Conservation (phyloP, 1,284 basidiomycete species). For the Malassezia vespertilionis region DNA sequence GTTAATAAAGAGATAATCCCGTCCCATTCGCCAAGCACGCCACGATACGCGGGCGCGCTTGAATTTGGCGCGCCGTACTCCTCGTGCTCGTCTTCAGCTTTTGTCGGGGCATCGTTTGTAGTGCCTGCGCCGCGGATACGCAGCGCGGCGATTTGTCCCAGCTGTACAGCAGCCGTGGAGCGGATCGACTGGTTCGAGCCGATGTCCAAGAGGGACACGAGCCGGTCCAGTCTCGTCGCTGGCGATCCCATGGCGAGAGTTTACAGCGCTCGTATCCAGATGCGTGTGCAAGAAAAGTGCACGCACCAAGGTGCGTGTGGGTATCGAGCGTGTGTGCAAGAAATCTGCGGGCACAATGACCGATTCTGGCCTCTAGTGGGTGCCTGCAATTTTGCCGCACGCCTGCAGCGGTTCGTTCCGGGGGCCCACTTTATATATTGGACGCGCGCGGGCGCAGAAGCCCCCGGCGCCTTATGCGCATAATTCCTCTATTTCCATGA, state of each 20-base stretch:
- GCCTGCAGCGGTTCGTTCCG: too few relatives aligned
- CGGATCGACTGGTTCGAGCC: constrained; percentile 75
- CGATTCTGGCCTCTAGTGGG: too few relatives aligned
- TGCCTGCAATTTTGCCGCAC: too few relatives aligned
- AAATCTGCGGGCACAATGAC: too few relatives aligned
- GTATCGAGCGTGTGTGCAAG: too few relatives aligned
- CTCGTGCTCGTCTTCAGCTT: background rate
- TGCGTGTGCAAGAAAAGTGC: too few relatives aligned
- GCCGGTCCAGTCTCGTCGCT: constrained; percentile 61
- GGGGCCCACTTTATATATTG: constrained; percentile 3
- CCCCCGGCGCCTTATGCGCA: background rate
- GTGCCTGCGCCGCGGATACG: constrained; percentile 50
- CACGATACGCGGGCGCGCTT: constrained; percentile 27
- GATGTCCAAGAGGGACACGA: constrained; percentile 77
- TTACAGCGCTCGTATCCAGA: too few relatives aligned
- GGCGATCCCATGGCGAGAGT: constrained; percentile 18
- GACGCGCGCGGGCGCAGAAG: background rate
- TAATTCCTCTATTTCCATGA: constrained; percentile 12
- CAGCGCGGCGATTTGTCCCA: constrained; percentile 65
- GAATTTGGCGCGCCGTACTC: constrained; percentile 21
- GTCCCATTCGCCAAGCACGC: constrained; percentile 61
- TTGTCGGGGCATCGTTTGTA: constrained; percentile 15
- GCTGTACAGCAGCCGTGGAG: constrained; percentile 78
- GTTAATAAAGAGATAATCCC: constrained; percentile 48
- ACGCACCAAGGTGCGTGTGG: too few relatives aligned